Evolutionary conservation across 2,329 filamentous ascomycete genomes (phyloP).

Genomic region (Acarospora socialis): DNA sequence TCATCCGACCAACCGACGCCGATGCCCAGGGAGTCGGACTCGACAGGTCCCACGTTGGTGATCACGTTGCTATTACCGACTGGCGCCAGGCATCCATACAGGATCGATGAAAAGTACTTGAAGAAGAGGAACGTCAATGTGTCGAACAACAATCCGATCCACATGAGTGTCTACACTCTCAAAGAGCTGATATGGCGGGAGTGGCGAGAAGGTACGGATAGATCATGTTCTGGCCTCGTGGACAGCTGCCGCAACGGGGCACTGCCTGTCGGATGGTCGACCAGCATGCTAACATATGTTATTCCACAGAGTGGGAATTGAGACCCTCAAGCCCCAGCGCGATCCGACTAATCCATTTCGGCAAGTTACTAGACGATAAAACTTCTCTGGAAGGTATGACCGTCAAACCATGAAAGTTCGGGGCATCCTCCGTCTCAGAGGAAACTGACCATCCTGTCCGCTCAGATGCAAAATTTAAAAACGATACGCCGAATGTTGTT

Average conservation of each 20-base stretch:
- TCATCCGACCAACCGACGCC: slow-evolving; percentile 12
- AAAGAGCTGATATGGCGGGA: slow-evolving; percentile 89
- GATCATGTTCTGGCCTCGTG: slow-evolving; percentile 3
- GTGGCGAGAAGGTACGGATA: slow-evolving; percentile 56
- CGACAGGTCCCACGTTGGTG: slow-evolving; percentile 23
- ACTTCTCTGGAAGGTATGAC: slow-evolving; percentile 63
- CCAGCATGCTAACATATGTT: slow-evolving; percentile 6
- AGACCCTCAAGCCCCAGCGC: slow-evolving; percentile 75
- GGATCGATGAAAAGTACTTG: slow-evolving; percentile 76
- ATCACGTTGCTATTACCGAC: slow-evolving; percentile 75
- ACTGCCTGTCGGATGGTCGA: background rate
- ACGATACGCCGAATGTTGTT: slow-evolving; percentile 65
- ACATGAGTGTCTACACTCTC: slow-evolving; percentile 82
- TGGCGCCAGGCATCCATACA: slow-evolving; percentile 77
- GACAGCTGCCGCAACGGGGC: background rate
- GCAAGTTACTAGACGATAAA: slow-evolving; percentile 82
- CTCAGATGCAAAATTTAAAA: slow-evolving; percentile 64
- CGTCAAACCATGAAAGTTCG: too few species aligned
- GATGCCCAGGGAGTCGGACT: slow-evolving; percentile 23
- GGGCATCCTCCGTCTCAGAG: too few species aligned
- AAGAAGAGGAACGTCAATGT: slow-evolving; percentile 65
- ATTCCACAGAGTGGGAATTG: slow-evolving; percentile 58
- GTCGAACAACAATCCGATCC: slow-evolving; percentile 66
- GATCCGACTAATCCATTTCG: slow-evolving; percentile 85
- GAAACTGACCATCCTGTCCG: too few species aligned